Evolutionary conservation across 2,329 filamentous ascomycete species (phyloP).

Genomic region (Truncatella angustata): DNA sequence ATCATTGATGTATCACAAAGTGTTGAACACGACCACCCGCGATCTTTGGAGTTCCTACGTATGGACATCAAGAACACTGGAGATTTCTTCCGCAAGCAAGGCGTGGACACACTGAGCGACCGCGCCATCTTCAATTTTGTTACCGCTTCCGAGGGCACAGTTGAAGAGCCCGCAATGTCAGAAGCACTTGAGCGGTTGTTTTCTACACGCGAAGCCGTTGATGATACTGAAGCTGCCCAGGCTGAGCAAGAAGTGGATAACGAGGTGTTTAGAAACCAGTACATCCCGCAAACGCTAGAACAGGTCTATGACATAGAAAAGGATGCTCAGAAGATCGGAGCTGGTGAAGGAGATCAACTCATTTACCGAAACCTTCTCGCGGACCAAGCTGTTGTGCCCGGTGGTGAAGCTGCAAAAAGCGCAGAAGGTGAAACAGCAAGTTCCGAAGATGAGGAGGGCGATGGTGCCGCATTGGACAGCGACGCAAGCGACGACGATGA

Average conservation of each 20-base stretch:
- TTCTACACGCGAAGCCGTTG: slow-evolving; percentile 47
- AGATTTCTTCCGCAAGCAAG: slow-evolving; percentile 87
- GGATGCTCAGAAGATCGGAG: slow-evolving; percentile 74
- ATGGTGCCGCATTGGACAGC: slow-evolving; percentile 44
- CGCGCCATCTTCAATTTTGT: slow-evolving; percentile 83
- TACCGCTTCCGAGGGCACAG: slow-evolving; percentile 57
- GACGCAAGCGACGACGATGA: slow-evolving; percentile 44
- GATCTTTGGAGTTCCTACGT: slow-evolving; percentile 86
- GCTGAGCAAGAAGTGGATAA: slow-evolving; percentile 74
- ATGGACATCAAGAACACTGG: slow-evolving; percentile 99
- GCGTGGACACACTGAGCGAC: slow-evolving; percentile 78
- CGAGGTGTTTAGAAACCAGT: slow-evolving; percentile 92
- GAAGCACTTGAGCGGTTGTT: slow-evolving; percentile 67
- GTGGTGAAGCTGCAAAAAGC: slow-evolving; percentile 27
- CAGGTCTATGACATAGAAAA: slow-evolving; percentile 96
- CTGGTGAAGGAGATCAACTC: slow-evolving; percentile 72
- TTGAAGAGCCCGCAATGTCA: slow-evolving; percentile 60
- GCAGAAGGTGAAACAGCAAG: slow-evolving; percentile 33
- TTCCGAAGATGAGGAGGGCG: slow-evolving; percentile 44
- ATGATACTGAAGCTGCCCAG: slow-evolving; percentile 46
- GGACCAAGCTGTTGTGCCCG: slow-evolving; percentile 53
- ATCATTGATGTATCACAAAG: slow-evolving; percentile 98
- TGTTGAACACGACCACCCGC: slow-evolving; percentile 94
- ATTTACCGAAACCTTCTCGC: slow-evolving; percentile 85
- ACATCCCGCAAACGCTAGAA: slow-evolving; percentile 92